Conservation (phyloP, 2,329 filamentous ascomycete species). For the Helotiales sp. region DNA sequence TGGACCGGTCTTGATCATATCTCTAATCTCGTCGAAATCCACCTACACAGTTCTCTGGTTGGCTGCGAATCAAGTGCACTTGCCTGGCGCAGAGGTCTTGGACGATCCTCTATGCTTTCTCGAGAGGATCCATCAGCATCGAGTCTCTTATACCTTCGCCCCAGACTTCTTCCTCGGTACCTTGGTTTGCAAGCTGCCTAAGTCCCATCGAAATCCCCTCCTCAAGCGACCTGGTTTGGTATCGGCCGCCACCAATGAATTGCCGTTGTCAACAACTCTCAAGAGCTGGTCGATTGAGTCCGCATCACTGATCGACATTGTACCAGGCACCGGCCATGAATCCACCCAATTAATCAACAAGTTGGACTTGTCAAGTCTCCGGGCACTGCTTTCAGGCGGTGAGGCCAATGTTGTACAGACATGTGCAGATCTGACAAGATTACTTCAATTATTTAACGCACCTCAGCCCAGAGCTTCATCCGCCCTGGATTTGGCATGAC, state of each 20-base stretch:
- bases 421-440: slow-evolving; percentile 37
- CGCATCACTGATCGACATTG: too few species aligned
- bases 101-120: slow-evolving; percentile 48
- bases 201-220: background rate
- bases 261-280: background rate
- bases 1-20: slow-evolving; percentile 58
- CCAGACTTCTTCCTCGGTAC: slow-evolving; percentile 49
- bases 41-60: slow-evolving; percentile 53
- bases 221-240: background rate
- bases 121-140: slow-evolving; percentile 48
- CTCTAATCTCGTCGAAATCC: slow-evolving; percentile 56
- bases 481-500: slow-evolving; percentile 55
- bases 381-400: slow-evolving; percentile 49
- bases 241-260: background rate
- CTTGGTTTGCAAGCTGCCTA: slow-evolving; percentile 17
- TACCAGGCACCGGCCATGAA: background rate
- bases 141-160: slow-evolving; percentile 51
- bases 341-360: background rate
- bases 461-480: slow-evolving; percentile 42
- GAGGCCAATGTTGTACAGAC: slow-evolving; percentile 51
- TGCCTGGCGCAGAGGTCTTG: slow-evolving; percentile 49
- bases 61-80: slow-evolving; percentile 52
- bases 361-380: slow-evolving; percentile 42
- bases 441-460: slow-evolving; percentile 44
- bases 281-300: background rate